A percentile compares a stretch with the other conserved stretches of the same genome.
phyloP scores from a whole-genome alignment of 2,329 filamentous ascomycete species.

The Fusarium incarnatum region DNA sequence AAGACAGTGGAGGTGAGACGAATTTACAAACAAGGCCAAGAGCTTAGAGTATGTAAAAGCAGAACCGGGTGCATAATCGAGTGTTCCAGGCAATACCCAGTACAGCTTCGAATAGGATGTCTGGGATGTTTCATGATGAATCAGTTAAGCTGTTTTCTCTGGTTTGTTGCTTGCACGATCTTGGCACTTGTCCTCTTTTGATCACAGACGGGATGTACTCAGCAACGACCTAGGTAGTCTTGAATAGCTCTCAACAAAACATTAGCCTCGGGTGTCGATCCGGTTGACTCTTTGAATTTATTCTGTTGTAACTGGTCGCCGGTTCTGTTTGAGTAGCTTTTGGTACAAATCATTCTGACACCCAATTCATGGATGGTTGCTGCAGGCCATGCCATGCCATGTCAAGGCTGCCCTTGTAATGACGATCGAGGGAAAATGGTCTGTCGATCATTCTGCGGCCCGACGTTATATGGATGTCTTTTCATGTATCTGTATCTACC shows the following conservation, averaged over 20 bases:
- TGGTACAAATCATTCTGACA: not conserved
- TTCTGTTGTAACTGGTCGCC: constrained; percentile 23
- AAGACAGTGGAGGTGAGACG: constrained; percentile 21
- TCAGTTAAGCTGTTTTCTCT: constrained; percentile 12
- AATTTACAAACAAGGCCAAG: constrained; percentile 22
- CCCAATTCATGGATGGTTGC: constrained; percentile 9
- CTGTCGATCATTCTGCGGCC: constrained; percentile 27
- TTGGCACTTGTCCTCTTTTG: constrained; percentile 5
- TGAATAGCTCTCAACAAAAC: not conserved
- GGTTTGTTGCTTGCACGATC: constrained; percentile 19
- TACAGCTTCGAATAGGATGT: not conserved
- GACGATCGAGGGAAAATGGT: constrained; percentile 25
- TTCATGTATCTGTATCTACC: constrained; percentile 4
- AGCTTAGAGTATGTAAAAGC: constrained; percentile 5
- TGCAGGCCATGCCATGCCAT: constrained; percentile 20
- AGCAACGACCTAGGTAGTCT: not conserved
- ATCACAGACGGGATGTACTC: constrained; percentile 7
- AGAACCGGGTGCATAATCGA: not conserved
- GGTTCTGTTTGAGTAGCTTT: constrained; percentile 3
- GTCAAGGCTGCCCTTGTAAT: constrained; percentile 32
- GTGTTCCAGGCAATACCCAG: not conserved
- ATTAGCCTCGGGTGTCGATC: constrained; percentile 9
- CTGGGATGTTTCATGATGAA: constrained; percentile 34
- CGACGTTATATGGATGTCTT: constrained; percentile 7
- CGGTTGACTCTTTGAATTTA: constrained; percentile 3